Evolutionary conservation across 139 green algal genomes (phyloP).

Genomic region (Deuterostichococcus epilithicus): DNA sequence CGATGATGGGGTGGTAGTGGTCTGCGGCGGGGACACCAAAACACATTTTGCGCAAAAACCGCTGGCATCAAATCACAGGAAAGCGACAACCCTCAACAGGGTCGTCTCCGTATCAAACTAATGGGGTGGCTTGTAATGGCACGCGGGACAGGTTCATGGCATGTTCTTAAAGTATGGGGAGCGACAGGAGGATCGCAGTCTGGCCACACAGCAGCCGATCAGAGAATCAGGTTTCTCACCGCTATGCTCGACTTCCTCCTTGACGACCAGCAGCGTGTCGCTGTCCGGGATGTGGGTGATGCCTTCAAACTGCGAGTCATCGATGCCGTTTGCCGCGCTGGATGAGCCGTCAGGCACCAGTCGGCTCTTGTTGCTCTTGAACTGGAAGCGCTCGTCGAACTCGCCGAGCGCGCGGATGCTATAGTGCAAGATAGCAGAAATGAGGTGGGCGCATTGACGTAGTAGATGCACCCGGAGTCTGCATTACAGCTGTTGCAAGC

Average conservation of each 20-base stretch:
- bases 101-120: not conserved
- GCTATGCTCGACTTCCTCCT: conserved; percentile 16
- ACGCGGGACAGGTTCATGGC: too few relatives aligned
- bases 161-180: too few relatives aligned
- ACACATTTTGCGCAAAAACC: too few relatives aligned
- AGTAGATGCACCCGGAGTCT: too few relatives aligned
- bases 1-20: conserved; percentile 7
- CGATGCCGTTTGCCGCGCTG: not conserved
- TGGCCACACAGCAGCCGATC: not conserved
- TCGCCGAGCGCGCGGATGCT: not conserved
- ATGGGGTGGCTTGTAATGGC: not conserved
- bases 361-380: conserved; percentile 4
- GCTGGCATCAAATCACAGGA: too few relatives aligned
- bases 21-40: too few relatives aligned
- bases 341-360: not conserved
- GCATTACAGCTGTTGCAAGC: too few relatives aligned
- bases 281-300: conserved; percentile 27
- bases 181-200: too few relatives aligned
- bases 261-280: conserved; percentile 42
- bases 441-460: too few relatives aligned
- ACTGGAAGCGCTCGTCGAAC: not conserved
- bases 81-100: too few relatives aligned
- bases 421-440: too few relatives aligned
- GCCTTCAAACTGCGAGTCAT: conserved; percentile 16
- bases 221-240: not conserved